These are phyloP conservation scores for Boletus vermiculosoides DNA, from an alignment of 768 basidiomycete species.

Conservation along the genomic window DNA sequence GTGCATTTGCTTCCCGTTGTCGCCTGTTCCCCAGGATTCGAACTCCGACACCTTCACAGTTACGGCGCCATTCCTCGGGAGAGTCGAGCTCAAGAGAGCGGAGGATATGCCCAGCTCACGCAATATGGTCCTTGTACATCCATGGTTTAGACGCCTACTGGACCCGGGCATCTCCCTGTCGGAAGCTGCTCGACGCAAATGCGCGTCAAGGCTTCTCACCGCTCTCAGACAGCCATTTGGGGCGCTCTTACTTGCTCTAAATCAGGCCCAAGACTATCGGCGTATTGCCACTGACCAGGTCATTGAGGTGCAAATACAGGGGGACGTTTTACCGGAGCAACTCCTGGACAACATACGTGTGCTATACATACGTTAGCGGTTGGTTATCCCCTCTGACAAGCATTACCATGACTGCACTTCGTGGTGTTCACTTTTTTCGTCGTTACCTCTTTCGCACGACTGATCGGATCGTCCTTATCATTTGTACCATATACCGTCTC, in stretches of 20 bases:
- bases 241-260: slow-evolving; percentile 11
- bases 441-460: neutral
- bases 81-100: slow-evolving; percentile 3
- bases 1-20: slow-evolving; percentile 9
- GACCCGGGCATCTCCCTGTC: slow-evolving; percentile 3
- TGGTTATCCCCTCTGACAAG: neutral
- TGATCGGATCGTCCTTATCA: neutral
- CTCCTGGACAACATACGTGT: slow-evolving; percentile 1
- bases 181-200: neutral
- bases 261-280: neutral
- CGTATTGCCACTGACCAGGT: slow-evolving; percentile 11
- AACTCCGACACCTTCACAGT: neutral
- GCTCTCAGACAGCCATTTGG: slow-evolving; percentile 14
- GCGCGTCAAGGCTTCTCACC: slow-evolving; percentile 6
- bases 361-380: slow-evolving; percentile 11
- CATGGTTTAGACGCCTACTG: slow-evolving; percentile 9
- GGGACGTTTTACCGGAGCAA: slow-evolving; percentile 3
- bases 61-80: neutral
- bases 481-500: neutral
- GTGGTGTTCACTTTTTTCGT: neutral
- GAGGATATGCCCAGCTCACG: slow-evolving; percentile 5
- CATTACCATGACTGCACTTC: neutral
- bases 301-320: slow-evolving; percentile 7
- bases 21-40: neutral
- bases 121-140: slow-evolving; percentile 14